Base-by-base conservation (phyloP, 108 stramenopile genomes). In the Epipyxis sp. region DNA sequence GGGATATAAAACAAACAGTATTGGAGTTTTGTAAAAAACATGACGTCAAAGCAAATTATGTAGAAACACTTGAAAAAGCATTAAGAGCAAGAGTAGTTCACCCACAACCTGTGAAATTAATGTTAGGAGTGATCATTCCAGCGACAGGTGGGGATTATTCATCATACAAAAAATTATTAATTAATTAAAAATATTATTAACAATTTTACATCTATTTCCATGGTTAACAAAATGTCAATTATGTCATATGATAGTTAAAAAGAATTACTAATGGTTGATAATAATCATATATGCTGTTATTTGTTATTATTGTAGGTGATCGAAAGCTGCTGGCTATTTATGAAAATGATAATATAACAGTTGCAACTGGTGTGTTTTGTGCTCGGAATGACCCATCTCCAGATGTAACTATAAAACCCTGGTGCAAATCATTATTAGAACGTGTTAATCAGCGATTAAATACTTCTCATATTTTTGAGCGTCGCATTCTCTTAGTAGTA, bases 331-430 rank as follows among this genome's bases (percentile, higher is more conserved):
- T 74, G 6, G 6, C 46, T 10, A 74, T 74, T 74, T 6, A 37
- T 37, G 71, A 74, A 42, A 42, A 42, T 30, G 27, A 3, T 29
- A 74, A 74, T 37, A 42, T 6, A 10, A 54, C 71, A 10, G 50
- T 74, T 3, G 71, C 37, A 6, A 74, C 71, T 3, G 71, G 71
- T 6, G 50, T 74, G n/a, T 74, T 74, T 32, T 57, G 50, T 37
- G 71, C 61, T 29, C 27, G 35, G 13, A 32, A 35, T 37, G 61
- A 65, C 25, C 20, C 20, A 6, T 10, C 61, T 6, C 34, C 27
- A 65, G 34, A 65, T 29, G 61, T 65, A 16, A 65, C 61, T 6
- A 32, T 6, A 16, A 65, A 16, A 3, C 61, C 61, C 34, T 65
- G 61, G 61, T 65, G 61, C 25, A 16, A 65, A 32, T 10, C 3